A percentile compares a stretch with the other conserved stretches of the same genome.
Evolutionary conservation across 1,139 yeast genomes (phyloP).

Genomic region (Diutina sp.): DNA sequence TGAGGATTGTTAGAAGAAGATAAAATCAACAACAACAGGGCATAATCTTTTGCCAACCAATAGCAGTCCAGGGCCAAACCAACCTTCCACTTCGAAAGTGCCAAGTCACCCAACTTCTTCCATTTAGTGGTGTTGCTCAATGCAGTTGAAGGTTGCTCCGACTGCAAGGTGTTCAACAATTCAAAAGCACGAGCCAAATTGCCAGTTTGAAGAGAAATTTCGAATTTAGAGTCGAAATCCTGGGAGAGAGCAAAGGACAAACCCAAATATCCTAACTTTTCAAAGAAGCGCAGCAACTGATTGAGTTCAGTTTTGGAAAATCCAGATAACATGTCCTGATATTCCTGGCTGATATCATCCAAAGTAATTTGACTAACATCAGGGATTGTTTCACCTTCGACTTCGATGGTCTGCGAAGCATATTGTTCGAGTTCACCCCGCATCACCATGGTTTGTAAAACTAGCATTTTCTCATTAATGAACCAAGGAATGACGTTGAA

Average conservation of each 20-base stretch:
- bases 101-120: conserved; percentile 85
- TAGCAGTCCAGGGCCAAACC: conserved; percentile 73
- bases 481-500: conserved; percentile 73
- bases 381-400: conserved; percentile 25
- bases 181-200: conserved; percentile 62
- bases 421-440: conserved; percentile 72
- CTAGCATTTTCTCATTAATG: conserved; percentile 74
- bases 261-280: conserved; percentile 78
- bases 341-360: conserved; percentile 49
- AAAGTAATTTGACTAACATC: conserved; percentile 47
- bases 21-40: conserved; percentile 70
- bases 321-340: conserved; percentile 23
- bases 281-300: conserved; percentile 84
- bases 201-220: conserved; percentile 52
- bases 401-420: conserved; percentile 21
- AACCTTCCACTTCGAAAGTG: conserved; percentile 68
- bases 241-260: conserved; percentile 75
- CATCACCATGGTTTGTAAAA: conserved; percentile 88
- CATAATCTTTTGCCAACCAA: conserved; percentile 68
- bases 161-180: conserved; percentile 48
- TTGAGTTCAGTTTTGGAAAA: conserved; percentile 58
- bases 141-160: conserved; percentile 27
- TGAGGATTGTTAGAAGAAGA: conserved; percentile 65
- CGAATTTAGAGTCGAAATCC: conserved; percentile 79
- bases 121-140: conserved; percentile 44